phyloP scores from a whole-genome alignment of 2,329 filamentous ascomycete species.

The Ascochyta pisi region DNA sequence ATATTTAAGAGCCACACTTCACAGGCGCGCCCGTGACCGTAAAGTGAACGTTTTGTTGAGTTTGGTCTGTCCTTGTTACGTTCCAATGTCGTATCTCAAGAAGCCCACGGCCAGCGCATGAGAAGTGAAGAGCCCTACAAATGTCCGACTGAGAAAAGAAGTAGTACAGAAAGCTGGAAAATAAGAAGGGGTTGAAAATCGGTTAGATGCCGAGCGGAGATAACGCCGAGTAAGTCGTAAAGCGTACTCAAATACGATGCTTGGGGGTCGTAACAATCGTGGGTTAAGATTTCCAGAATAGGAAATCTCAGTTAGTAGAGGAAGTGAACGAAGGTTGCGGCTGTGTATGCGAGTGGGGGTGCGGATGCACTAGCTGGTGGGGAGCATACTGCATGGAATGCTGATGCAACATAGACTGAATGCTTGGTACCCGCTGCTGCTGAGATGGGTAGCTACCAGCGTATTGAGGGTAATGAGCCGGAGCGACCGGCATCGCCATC shows the following conservation, averaged over 20 bases:
- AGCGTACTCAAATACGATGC: background rate
- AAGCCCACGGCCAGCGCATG: background rate
- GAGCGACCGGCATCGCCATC: slow-evolving; percentile 32
- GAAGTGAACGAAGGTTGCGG: slow-evolving; percentile 6
- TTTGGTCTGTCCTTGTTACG: background rate
- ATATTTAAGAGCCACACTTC: background rate
- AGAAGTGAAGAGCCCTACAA: background rate
- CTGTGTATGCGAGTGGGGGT: slow-evolving; percentile 13
- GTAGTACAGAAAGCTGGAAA: background rate
- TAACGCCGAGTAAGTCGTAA: slow-evolving; percentile 14
- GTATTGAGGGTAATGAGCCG: slow-evolving; percentile 30
- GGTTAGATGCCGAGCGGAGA: slow-evolving; percentile 19
- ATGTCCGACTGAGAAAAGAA: background rate
- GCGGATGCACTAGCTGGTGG: slow-evolving; percentile 26
- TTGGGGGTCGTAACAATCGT: slow-evolving; percentile 15
- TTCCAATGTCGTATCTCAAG: background rate
- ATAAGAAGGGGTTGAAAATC: slow-evolving; percentile 19
- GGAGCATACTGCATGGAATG: slow-evolving; percentile 29
- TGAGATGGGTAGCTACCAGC: slow-evolving; percentile 29
- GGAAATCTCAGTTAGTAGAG: background rate
- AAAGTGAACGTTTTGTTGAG: background rate
- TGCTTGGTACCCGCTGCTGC: slow-evolving; percentile 47
- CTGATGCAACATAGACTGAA: slow-evolving; percentile 49
- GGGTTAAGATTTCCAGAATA: background rate
- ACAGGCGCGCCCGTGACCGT: background rate